Evolutionary conservation across 2,329 filamentous ascomycete species (phyloP).

Genomic region (Basipetospora chlamydospora): DNA sequence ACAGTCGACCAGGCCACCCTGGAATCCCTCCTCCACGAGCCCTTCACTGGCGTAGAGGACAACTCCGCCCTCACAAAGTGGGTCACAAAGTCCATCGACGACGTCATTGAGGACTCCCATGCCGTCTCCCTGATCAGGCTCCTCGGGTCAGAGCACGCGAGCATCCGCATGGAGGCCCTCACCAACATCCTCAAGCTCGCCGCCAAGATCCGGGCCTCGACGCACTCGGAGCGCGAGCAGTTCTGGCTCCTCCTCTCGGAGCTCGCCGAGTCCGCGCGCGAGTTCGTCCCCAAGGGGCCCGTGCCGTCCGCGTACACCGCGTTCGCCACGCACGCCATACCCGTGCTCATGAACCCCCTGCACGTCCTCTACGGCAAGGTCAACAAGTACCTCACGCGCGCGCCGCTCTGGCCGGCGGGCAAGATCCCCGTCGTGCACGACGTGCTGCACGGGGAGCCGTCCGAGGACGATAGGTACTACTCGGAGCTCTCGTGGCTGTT

Average conservation of each 20-base stretch:
- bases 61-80: slow-evolving; percentile 44
- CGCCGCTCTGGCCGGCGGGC: slow-evolving; percentile 61
- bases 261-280: slow-evolving; percentile 56
- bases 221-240: slow-evolving; percentile 61
- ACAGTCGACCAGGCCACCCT: slow-evolving; percentile 29
- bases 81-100: slow-evolving; percentile 62
- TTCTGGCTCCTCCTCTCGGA: slow-evolving; percentile 70
- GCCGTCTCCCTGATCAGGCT: slow-evolving; percentile 57
- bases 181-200: slow-evolving; percentile 53
- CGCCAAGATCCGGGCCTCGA: slow-evolving; percentile 48
- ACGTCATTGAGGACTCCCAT: slow-evolving; percentile 65
- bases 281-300: slow-evolving; percentile 36
- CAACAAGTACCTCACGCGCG: slow-evolving; percentile 68
- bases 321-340: slow-evolving; percentile 57
- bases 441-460: slow-evolving; percentile 49
- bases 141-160: slow-evolving; percentile 57
- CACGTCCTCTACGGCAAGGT: slow-evolving; percentile 76
- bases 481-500: slow-evolving; percentile 64
- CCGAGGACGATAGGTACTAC: slow-evolving; percentile 58
- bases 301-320: slow-evolving; percentile 62
- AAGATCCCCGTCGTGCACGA: slow-evolving; percentile 57
- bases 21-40: slow-evolving; percentile 34
- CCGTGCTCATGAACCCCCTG: slow-evolving; percentile 59
- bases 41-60: slow-evolving; percentile 32
- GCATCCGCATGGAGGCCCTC: slow-evolving; percentile 67